Conservation (phyloP, 495 filamentous ascomycete species). For the Hyaloscypha variabilis region DNA sequence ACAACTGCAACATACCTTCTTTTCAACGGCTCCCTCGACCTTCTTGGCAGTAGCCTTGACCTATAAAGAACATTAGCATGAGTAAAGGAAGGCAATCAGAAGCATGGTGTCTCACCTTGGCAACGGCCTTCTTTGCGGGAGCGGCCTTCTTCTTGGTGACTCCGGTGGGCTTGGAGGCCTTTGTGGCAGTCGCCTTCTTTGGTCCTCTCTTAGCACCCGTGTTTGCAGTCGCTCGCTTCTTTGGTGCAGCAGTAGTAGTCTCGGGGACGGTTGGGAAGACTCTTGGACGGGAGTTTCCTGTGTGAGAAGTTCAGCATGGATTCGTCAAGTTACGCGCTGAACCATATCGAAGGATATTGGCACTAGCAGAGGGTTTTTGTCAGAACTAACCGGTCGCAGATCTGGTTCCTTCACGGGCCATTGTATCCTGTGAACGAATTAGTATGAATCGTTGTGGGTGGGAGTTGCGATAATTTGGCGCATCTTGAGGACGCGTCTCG, state of each 20-base stretch:
- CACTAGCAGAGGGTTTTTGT: not conserved
- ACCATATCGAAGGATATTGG: slow-evolving; percentile 10
- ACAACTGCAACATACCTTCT: slow-evolving; percentile 28
- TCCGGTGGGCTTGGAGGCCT: slow-evolving; percentile 41
- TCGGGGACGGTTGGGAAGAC: slow-evolving; percentile 54
- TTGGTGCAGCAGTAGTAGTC: slow-evolving; percentile 44
- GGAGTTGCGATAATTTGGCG: slow-evolving; percentile 31
- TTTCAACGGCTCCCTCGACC: slow-evolving; percentile 31
- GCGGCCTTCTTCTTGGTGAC: slow-evolving; percentile 56
- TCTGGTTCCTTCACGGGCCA: slow-evolving; percentile 59
- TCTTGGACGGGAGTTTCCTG: slow-evolving; percentile 55
- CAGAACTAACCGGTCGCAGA: slow-evolving; percentile 43
- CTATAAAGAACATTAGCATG: slow-evolving; percentile 39
- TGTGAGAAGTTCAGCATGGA: slow-evolving; percentile 26
- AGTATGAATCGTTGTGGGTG: slow-evolving; percentile 30
- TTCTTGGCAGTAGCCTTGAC: slow-evolving; percentile 53
- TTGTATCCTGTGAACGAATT: slow-evolving; percentile 36
- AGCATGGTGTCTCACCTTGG: slow-evolving; percentile 42
- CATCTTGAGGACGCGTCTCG: slow-evolving; percentile 25
- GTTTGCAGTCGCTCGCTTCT: slow-evolving; percentile 38
- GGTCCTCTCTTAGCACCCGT: slow-evolving; percentile 47
- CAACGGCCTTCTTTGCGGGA: slow-evolving; percentile 50
- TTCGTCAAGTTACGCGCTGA: slow-evolving; percentile 28
- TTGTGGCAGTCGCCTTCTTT: slow-evolving; percentile 31
- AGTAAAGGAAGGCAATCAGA: not conserved